Percentiles rank a stretch among this genome's conserved stretches.
phyloP scores from a whole-genome alignment of 228 moss, liverwort and hornwort genomes.

The Sphagnum magellanicum region DNA sequence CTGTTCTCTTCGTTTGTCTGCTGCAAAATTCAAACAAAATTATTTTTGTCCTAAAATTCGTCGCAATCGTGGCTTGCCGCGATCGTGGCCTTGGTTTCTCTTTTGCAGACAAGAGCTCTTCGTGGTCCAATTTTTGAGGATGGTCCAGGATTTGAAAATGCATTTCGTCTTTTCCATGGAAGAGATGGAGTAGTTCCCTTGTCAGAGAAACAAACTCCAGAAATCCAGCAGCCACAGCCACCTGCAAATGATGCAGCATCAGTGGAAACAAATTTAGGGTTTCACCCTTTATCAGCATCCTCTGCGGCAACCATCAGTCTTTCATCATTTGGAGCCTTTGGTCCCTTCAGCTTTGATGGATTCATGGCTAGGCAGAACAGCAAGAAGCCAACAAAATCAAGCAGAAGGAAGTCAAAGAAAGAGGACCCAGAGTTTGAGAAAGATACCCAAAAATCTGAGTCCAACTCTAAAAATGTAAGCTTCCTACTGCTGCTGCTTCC shows the following conservation, averaged over 20 bases:
- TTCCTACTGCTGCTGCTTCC: background rate
- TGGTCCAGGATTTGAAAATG: slow-evolving; percentile 43
- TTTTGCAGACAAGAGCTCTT: slow-evolving; percentile 20
- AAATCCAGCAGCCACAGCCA: background rate
- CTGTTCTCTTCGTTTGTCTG: background rate
- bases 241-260: slow-evolving; percentile 2
- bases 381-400: slow-evolving; percentile 23
- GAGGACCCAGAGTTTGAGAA: slow-evolving; percentile 20
- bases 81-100: background rate
- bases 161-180: slow-evolving; percentile 46
- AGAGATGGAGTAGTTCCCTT: slow-evolving; percentile 46
- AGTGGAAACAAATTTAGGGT: slow-evolving; percentile 1
- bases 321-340: slow-evolving; percentile 36
- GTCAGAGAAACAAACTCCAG: slow-evolving; percentile 11
- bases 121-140: slow-evolving; percentile 53
- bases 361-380: slow-evolving; percentile 27
- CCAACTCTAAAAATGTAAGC: background rate
- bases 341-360: slow-evolving; percentile 43
- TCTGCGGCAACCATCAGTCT: slow-evolving; percentile 48
- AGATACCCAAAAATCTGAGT: slow-evolving; percentile 10
- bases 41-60: background rate
- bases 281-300: slow-evolving; percentile 37
- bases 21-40: background rate
- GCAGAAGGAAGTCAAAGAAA: slow-evolving; percentile 11
- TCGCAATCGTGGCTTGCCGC: background rate